phyloP scores from a whole-genome alignment of 257 asterid genomes.

The Striga asiatica region DNA sequence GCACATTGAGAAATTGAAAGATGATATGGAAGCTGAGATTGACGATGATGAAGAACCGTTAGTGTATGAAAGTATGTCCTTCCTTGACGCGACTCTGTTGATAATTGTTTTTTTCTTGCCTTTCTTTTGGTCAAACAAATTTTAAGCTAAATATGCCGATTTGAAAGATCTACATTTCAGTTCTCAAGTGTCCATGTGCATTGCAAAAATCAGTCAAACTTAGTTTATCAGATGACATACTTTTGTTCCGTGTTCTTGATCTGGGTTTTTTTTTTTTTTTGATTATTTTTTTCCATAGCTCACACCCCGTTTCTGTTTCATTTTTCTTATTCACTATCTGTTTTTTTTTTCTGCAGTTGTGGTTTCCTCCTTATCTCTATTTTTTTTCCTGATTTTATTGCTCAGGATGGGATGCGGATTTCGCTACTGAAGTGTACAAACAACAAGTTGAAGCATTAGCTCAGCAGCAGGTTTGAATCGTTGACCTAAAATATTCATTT shows the following conservation, averaged over 20 bases:
- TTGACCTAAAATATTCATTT: constrained; percentile 1
- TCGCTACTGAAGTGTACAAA: constrained; percentile 86
- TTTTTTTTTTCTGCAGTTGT: too few species aligned
- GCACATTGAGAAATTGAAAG: constrained; percentile 90
- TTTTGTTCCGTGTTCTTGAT: not conserved
- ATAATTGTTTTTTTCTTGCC: not conserved
- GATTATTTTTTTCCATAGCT: too few species aligned
- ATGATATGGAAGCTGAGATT: constrained; percentile 97
- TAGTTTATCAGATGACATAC: constrained; percentile 1
- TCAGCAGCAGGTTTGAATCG: constrained; percentile 62
- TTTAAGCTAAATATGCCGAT: not conserved
- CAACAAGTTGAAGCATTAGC: constrained; percentile 92
- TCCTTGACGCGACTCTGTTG: constrained; percentile 5
- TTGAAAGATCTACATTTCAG: not conserved
- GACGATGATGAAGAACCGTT: constrained; percentile 98
- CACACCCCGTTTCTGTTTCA: too few species aligned
- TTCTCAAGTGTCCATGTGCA: constrained; percentile 4
- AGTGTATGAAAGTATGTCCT: constrained; percentile 78
- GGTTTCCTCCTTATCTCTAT: too few species aligned
- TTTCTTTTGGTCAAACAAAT: too few species aligned
- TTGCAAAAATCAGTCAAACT: not conserved
- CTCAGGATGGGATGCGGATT: constrained; percentile 96
- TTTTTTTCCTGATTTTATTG: too few species aligned
- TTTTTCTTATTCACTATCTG: too few species aligned
- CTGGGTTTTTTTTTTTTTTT: too few species aligned